Evolutionary conservation across 805 yeast species (phyloP).

Genomic region (Ogataea trehalophila): DNA sequence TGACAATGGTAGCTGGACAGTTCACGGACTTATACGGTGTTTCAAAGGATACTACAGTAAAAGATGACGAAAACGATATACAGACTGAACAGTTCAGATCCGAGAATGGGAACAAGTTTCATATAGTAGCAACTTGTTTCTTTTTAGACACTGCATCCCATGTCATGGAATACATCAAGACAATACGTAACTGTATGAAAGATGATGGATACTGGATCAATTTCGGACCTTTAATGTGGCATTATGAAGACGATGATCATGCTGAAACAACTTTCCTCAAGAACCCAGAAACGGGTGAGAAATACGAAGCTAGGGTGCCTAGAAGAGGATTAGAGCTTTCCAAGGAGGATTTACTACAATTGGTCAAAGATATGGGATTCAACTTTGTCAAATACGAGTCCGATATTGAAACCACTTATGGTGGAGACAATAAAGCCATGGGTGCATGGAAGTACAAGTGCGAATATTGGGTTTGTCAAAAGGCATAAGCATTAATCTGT

Average conservation of each 20-base stretch:
- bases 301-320: conserved; percentile 29
- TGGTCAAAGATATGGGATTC: conserved; percentile 49
- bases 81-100: conserved; percentile 38
- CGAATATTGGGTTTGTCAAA: conserved; percentile 63
- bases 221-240: conserved; percentile 71
- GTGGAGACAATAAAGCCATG: conserved; percentile 44
- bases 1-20: conserved; percentile 73
- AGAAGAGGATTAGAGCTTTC: conserved; percentile 56
- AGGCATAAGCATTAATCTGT: conserved; percentile 8
- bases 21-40: conserved; percentile 67
- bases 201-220: conserved; percentile 54
- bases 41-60: conserved; percentile 25
- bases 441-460: conserved; percentile 57
- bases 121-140: conserved; percentile 49
- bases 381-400: conserved; percentile 39
- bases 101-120: conserved; percentile 35
- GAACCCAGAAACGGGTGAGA: conserved; percentile 21
- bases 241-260: conserved; percentile 50
- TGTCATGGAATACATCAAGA: conserved; percentile 49
- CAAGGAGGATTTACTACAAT: conserved; percentile 45
- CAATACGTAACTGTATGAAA: conserved; percentile 42
- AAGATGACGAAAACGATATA: conserved; percentile 34
- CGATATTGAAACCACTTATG: conserved; percentile 46
- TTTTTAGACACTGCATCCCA: conserved; percentile 63
- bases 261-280: conserved; percentile 20